Conservation (phyloP, 495 filamentous ascomycete genomes). For the Penicillium fimorum region DNA sequence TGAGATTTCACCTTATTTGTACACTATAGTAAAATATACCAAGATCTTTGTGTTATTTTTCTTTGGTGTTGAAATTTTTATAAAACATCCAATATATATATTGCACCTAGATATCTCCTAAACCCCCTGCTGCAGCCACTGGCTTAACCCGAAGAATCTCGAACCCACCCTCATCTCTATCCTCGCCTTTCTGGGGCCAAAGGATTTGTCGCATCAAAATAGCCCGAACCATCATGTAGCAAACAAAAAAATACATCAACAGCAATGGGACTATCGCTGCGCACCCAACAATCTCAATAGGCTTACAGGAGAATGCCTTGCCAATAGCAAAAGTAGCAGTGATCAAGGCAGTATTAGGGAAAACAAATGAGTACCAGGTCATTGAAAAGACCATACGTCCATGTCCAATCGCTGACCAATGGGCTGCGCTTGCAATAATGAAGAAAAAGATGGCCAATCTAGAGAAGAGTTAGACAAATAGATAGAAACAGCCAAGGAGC, state of each 20-base stretch:
- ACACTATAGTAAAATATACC: neutral
- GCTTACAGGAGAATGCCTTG: slow-evolving; percentile 56
- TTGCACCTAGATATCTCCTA: neutral
- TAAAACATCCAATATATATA: neutral
- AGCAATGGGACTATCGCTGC: slow-evolving; percentile 61
- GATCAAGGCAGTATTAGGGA: slow-evolving; percentile 77
- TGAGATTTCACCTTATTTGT: neutral
- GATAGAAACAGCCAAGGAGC: neutral
- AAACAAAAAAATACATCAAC: slow-evolving; percentile 68
- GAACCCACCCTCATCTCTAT: slow-evolving; percentile 62
- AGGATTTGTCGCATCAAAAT: slow-evolving; percentile 62
- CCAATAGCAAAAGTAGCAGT: slow-evolving; percentile 74
- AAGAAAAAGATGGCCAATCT: slow-evolving; percentile 84
- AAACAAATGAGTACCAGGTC: slow-evolving; percentile 87
- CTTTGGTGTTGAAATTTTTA: neutral
- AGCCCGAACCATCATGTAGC: slow-evolving; percentile 67
- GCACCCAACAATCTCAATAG: slow-evolving; percentile 67
- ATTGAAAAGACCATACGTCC: slow-evolving; percentile 74
- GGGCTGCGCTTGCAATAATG: slow-evolving; percentile 70
- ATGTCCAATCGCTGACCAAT: slow-evolving; percentile 66
- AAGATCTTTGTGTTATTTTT: neutral
- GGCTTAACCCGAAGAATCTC: slow-evolving; percentile 37
- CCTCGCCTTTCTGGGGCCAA: slow-evolving; percentile 71
- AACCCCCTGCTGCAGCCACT: slow-evolving; percentile 1
- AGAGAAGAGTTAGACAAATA: slow-evolving; percentile 11